phyloP scores from a whole-genome alignment of 495 filamentous ascomycete genomes.

The Neurospora sp. region DNA sequence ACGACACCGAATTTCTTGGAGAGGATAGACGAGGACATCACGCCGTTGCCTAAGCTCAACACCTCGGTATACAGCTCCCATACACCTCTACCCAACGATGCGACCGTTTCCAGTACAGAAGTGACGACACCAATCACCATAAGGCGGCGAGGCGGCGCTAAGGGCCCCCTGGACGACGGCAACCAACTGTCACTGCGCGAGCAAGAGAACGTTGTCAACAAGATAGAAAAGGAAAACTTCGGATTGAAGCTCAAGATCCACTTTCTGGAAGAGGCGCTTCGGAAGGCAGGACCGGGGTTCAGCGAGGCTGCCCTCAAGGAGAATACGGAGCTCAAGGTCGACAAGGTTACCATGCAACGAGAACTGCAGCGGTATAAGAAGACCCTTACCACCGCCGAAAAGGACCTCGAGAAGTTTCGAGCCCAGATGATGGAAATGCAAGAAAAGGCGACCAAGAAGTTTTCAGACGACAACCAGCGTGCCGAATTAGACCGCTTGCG shows the following conservation, averaged over 20 bases:
- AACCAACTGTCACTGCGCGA: constrained; percentile 84
- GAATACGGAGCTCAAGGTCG: constrained; percentile 90
- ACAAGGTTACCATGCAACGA: constrained; percentile 73
- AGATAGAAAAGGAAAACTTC: constrained; percentile 88
- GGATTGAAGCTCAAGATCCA: constrained; percentile 72
- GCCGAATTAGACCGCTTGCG: constrained; percentile 51
- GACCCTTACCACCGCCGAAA: constrained; percentile 64
- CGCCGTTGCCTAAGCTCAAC: constrained; percentile 43
- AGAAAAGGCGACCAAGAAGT: constrained; percentile 66
- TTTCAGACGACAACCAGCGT: constrained; percentile 50
- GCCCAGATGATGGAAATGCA: constrained; percentile 68
- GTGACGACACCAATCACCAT: constrained; percentile 68
- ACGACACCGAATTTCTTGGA: constrained; percentile 62
- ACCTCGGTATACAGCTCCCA: constrained; percentile 40
- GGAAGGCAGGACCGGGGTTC: constrained; percentile 77
- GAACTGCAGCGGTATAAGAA: constrained; percentile 81
- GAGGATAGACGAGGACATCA: constrained; percentile 52
- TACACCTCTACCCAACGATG: constrained; percentile 44
- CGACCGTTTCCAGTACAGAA: constrained; percentile 64
- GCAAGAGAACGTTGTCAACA: constrained; percentile 90
- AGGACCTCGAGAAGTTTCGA: constrained; percentile 64
- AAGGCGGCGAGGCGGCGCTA: constrained; percentile 48
- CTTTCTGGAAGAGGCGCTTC: constrained; percentile 67
- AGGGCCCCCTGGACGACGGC: constrained; percentile 62
- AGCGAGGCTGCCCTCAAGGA: constrained; percentile 81